Evolutionary conservation across 1,284 basidiomycete genomes (phyloP).

Genomic region (Leccinum pachyderme): DNA sequence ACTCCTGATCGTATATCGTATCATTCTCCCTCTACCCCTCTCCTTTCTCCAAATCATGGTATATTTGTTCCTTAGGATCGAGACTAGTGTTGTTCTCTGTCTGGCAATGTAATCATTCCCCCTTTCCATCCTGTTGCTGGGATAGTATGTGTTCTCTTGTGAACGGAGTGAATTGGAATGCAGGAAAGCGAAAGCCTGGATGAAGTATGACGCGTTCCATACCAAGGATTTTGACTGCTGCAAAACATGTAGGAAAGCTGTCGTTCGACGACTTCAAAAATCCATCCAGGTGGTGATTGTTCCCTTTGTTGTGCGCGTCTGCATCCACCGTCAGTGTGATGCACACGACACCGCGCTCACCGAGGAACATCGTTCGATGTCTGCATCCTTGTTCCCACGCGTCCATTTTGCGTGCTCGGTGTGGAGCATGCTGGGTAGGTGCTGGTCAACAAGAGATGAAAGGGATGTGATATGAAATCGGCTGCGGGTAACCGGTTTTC

Average conservation of each 20-base stretch:
- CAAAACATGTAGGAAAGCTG: no score
- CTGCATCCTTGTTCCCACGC: slow-evolving; percentile 75
- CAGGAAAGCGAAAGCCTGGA: no score
- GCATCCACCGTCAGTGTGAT: no score
- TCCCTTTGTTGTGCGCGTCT: no score
- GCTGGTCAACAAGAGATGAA: slow-evolving; percentile 80
- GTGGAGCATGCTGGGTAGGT: slow-evolving; percentile 65
- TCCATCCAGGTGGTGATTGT: no score
- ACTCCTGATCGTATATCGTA: neutral
- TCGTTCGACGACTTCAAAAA: no score
- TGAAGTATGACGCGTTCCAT: no score
- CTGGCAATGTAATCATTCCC: neutral
- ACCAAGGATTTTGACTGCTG: no score
- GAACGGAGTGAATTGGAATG: no score
- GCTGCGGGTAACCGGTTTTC: slow-evolving; percentile 19
- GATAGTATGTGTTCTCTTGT: no score
- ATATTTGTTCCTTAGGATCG: neutral
- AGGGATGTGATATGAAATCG: slow-evolving; percentile 56
- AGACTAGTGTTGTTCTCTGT: neutral
- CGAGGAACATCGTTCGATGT: slow-evolving; percentile 61
- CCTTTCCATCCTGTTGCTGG: no score
- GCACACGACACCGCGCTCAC: no score
- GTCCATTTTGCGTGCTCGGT: slow-evolving; percentile 74
- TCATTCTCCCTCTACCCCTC: neutral
- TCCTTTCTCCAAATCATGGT: neutral